Base-by-base conservation (phyloP, 768 basidiomycete species). In the Lyophyllum atratum region DNA sequence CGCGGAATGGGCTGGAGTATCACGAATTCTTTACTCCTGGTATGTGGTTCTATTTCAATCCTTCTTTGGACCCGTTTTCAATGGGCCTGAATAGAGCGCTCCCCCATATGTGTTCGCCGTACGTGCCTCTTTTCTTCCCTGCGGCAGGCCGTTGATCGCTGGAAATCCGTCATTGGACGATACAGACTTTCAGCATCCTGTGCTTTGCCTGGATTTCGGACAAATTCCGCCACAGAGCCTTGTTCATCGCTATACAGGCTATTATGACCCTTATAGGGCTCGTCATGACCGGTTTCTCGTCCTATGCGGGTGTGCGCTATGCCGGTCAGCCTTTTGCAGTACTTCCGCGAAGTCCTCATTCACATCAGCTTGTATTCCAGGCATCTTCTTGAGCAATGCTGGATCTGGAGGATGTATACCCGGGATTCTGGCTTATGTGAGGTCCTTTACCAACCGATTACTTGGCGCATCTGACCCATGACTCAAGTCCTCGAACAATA, bases 51-150 rank as follows among this genome's bases (percentile, higher is more conserved):
- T 15, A 39, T 28, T 47, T 26, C 50, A 47, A 49, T 39, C 10
- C 31, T 29, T 53, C 4, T 31, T n/a, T 40, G 17, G n/a, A n/a
- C n/a, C n/a, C n/a, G n/a, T n/a, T 48, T 21, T n/a, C 8, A 1
- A 42, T 21, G 21, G 15, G 10, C 40, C 26, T 52, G 6, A 34
- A 21, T 11, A 81, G 81, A 78, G 76, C 49, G 78, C 80, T 26
- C 80, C 80, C 19, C 81, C 81, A 10, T 80, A 77, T 61, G 59
- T 80, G 15, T 75, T 78, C 59, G 78, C 79, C 22, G 82, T 80
- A 54, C 42, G 80, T 62, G n/a, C 31, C 52, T 21, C 26, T 24
- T 26, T 34, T 49, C 54, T 15, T 28, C 0, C 15, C 12, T 26
- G 17, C 29, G 48, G 7, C 52, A 24, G 31, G 24, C n/a, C 37